Evolutionary conservation across 2,329 filamentous ascomycete species (phyloP).

Genomic region (Penicillium sp.): DNA sequence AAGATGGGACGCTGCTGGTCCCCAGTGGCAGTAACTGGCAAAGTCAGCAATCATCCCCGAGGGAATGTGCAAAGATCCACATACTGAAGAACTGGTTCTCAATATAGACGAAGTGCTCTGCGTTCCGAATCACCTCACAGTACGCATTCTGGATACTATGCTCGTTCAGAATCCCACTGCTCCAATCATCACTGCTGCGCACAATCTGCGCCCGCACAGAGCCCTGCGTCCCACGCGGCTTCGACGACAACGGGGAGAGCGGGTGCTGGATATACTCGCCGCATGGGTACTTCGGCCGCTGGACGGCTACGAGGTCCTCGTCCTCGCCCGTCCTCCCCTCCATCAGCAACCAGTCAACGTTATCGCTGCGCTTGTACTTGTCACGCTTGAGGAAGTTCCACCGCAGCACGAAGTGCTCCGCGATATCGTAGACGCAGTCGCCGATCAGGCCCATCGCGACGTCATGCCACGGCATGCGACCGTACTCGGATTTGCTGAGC

Average conservation of each 20-base stretch:
- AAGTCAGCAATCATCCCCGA: constrained; percentile 20
- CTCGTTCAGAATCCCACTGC: constrained; percentile 77
- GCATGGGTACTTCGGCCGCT: constrained; percentile 82
- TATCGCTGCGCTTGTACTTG: constrained; percentile 87
- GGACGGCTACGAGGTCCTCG: constrained; percentile 83
- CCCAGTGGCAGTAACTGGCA: constrained; percentile 73
- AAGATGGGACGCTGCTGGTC: constrained; percentile 81
- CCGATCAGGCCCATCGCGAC: constrained; percentile 89
- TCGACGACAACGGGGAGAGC: constrained; percentile 64
- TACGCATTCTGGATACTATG: constrained; percentile 89
- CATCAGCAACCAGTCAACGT: constrained; percentile 81
- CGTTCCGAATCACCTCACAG: constrained; percentile 76
- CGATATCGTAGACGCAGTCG: constrained; percentile 87
- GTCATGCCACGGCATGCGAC: constrained; percentile 98
- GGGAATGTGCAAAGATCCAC: constrained; percentile 15
- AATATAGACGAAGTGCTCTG: constrained; percentile 92
- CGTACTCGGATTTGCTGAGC: constrained; percentile 83
- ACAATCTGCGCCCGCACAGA: constrained; percentile 79
- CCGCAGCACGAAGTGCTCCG: constrained; percentile 87
- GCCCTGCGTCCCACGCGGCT: constrained; percentile 63
- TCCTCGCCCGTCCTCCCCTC: constrained; percentile 72
- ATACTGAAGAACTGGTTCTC: constrained; percentile 96
- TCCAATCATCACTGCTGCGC: constrained; percentile 91
- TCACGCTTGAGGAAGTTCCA: constrained; percentile 98
- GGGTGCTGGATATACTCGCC: constrained; percentile 86